These are phyloP conservation scores for Trametes maxima DNA, from an alignment of 768 basidiomycete genomes.

Conservation along the genomic window DNA sequence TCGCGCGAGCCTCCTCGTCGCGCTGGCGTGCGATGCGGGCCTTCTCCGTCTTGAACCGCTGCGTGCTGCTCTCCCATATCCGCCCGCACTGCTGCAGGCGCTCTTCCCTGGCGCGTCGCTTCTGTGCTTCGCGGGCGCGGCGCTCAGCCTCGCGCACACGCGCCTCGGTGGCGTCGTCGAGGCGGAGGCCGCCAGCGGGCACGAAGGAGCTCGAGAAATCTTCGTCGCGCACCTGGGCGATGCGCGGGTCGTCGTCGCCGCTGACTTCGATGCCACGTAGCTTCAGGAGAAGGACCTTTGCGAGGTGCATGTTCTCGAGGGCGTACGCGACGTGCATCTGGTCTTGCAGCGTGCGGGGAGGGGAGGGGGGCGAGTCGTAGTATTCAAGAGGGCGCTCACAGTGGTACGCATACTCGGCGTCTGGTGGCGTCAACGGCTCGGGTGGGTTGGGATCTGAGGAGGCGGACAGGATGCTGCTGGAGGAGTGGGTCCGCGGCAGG, in stretches of 20 bases:
- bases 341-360: slow-evolving; percentile 55
- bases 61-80: slow-evolving; percentile 32
- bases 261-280: slow-evolving; percentile 63
- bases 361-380: slow-evolving; percentile 47
- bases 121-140: slow-evolving; percentile 38
- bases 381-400: slow-evolving; percentile 37
- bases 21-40: slow-evolving; percentile 23
- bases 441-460: slow-evolving; percentile 29
- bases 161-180: slow-evolving; percentile 47
- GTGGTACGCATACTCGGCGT: slow-evolving; percentile 37
- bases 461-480: slow-evolving; percentile 27
- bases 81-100: slow-evolving; percentile 30
- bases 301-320: slow-evolving; percentile 65
- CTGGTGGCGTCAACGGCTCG: slow-evolving; percentile 32
- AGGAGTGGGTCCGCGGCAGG: slow-evolving; percentile 25
- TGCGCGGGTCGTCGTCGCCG: slow-evolving; percentile 61
- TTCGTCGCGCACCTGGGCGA: slow-evolving; percentile 57
- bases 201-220: slow-evolving; percentile 45
- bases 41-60: slow-evolving; percentile 29
- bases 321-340: slow-evolving; percentile 70
- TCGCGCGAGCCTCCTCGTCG: slow-evolving; percentile 26
- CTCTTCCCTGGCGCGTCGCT: slow-evolving; percentile 35
- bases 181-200: slow-evolving; percentile 40
- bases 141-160: slow-evolving; percentile 40
- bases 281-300: slow-evolving; percentile 62